A percentile compares a stretch with the other conserved stretches of the same genome.
These are phyloP conservation scores for Phytopythium oedochilum DNA, from an alignment of 352 stramenopile genomes.

Conservation along the genomic window DNA sequence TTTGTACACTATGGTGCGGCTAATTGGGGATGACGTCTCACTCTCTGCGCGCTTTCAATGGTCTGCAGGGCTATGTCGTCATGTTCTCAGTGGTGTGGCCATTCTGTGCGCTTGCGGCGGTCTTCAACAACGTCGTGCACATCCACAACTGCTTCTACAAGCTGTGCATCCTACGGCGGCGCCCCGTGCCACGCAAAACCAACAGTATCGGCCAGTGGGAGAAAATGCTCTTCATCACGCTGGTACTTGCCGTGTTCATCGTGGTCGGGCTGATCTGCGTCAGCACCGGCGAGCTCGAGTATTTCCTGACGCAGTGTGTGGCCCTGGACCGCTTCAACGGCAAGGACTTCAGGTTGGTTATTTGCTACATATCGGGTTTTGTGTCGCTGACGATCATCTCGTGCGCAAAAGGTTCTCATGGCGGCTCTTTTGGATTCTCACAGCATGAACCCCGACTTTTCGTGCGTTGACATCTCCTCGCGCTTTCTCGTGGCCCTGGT, in stretches of 20 bases:
- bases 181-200: conserved; percentile 69
- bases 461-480: conserved; percentile 65
- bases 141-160: conserved; percentile 86
- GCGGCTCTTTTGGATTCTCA: background rate
- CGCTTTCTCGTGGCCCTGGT: conserved; percentile 78
- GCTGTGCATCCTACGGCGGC: conserved; percentile 59
- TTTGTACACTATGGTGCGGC: background rate
- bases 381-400: too few species aligned
- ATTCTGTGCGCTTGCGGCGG: conserved; percentile 71
- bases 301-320: conserved; percentile 73
- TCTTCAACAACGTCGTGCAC: conserved; percentile 80
- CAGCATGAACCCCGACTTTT: conserved; percentile 84
- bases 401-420: background rate
- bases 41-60: background rate
- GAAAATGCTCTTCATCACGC: conserved; percentile 82
- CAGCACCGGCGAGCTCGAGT: conserved; percentile 81
- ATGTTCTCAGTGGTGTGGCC: conserved; percentile 89
- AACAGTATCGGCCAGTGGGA: conserved; percentile 88
- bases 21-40: conserved; percentile 4
- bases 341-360: conserved; percentile 75
- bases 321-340: conserved; percentile 71
- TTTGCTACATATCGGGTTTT: too few species aligned
- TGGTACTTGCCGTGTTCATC: conserved; percentile 78
- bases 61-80: conserved; percentile 69
- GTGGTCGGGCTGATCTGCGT: conserved; percentile 82